Base-by-base conservation (phyloP, 768 basidiomycete genomes). In the Neoboletus subvelutipes region DNA sequence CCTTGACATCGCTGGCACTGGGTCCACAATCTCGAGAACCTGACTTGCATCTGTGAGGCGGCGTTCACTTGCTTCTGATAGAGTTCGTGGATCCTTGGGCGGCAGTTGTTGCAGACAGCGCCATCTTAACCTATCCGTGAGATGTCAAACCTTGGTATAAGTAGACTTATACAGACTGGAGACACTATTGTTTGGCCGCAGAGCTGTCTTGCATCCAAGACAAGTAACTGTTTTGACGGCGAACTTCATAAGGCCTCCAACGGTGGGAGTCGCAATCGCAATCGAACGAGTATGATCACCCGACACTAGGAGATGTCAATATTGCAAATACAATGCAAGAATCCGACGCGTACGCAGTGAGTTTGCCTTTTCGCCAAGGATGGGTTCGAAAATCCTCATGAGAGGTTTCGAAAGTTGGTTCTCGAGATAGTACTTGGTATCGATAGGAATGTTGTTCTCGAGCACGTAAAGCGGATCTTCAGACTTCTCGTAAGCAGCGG, bases 1-100 rank as follows among this genome's bases (percentile, higher is more conserved):
- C 97, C 97, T 70, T 99, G 97, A 77, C 97, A 99, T 26, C 97
- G 83, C 68, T 99, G 97, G 65, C 97, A 99, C 68, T 98, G 96
- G 1, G 97, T 98, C 97, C 97, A 99, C 24, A 99, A 72, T 48
- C 95, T 83, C 20, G 96, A 90, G 71, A 97, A 98, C 46, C 91
- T 86, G 8, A 95, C 87, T 78, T 99, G 93, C 45, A 88, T 77
- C 22, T 84, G 83, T 0, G 95, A 94, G 0, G 90, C 84, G 7
- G 76, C 75, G 6, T 79, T 66, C 39, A 90, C 82, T 69, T 98
- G 96, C 69, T 94, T 98, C 67, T 94, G 89, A 68, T 97, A 98
- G 45, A 99, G 73, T 65, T 97, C 97, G 18, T 89, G 87, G 13
- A 96, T 82, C 54, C 84, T 81, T 2, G 91, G 85, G 45, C 86